These are phyloP conservation scores for Didymella keratinophila DNA, from an alignment of 2,329 filamentous ascomycete species.

Conservation along the genomic window DNA sequence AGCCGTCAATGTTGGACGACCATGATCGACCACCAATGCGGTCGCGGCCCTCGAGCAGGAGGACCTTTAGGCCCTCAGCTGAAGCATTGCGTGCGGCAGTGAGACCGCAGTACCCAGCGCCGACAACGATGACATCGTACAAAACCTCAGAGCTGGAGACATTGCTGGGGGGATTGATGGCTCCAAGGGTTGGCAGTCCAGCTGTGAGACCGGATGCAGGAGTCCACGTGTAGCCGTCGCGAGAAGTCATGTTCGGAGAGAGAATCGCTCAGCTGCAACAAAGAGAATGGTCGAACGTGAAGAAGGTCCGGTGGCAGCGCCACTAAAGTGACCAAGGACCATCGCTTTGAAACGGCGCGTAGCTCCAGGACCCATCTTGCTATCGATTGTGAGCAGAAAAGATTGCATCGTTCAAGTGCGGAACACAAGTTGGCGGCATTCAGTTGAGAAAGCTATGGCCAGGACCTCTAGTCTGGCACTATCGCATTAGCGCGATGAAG, in stretches of 20 bases:
- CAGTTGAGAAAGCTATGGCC: conserved; percentile 2
- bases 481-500: neutral
- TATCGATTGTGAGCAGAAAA: neutral
- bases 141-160: conserved; percentile 18
- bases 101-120: conserved; percentile 36
- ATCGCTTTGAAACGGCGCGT: neutral
- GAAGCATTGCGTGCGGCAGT: conserved; percentile 36
- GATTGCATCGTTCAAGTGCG: neutral
- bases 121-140: conserved; percentile 37
- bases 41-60: conserved; percentile 52
- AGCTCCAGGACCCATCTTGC: neutral
- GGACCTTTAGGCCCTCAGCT: conserved; percentile 33
- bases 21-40: conserved; percentile 56
- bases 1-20: conserved; percentile 48
- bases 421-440: conserved; percentile 1
- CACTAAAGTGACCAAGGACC: neutral
- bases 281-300: neutral
- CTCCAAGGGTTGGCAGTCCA: conserved; percentile 32
- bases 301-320: neutral
- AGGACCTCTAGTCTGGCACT: neutral
- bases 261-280: neutral
- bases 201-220: conserved; percentile 23
- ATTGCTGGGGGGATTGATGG: conserved; percentile 28
- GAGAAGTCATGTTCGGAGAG: conserved; percentile 25
- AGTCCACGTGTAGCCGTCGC: conserved; percentile 37